phyloP scores from a whole-genome alignment of 2,329 filamentous ascomycete species.

The Geosmithia putterillii region DNA sequence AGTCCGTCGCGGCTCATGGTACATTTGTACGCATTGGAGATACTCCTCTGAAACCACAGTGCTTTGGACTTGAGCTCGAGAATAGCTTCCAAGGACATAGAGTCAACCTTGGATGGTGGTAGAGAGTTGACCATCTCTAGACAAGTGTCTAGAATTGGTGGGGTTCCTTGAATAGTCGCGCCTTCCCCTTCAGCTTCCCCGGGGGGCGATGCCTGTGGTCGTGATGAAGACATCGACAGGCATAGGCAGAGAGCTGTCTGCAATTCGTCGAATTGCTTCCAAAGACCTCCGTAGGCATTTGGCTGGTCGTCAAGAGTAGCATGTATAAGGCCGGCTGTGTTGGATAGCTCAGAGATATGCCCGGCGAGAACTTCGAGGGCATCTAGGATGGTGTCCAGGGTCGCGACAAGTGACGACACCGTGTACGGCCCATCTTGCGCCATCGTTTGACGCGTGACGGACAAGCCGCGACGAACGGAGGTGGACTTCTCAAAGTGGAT shows the following conservation, averaged over 20 bases:
- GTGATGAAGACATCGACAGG: not conserved
- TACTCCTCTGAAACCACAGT: not conserved
- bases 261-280: not conserved
- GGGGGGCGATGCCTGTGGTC: not conserved
- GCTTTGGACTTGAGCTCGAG: not conserved
- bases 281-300: not conserved
- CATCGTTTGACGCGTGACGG: not conserved
- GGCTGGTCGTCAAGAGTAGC: not conserved
- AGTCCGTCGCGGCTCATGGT: not conserved
- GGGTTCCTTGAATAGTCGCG: not conserved
- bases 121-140: not conserved
- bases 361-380: not conserved
- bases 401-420: not conserved
- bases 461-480: too few relatives aligned
- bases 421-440: not conserved
- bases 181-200: not conserved
- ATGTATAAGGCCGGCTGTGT: not conserved
- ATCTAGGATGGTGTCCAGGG: not conserved
- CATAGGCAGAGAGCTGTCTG: not conserved
- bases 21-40: not conserved
- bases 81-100: not conserved
- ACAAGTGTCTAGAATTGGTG: not conserved
- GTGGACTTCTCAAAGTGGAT: too few relatives aligned
- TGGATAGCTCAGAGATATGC: not conserved
- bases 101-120: not conserved